These are phyloP conservation scores for Chimonanthus praecox DNA, from an alignment of 164 flowering plant genomes.

Conservation along the genomic window DNA sequence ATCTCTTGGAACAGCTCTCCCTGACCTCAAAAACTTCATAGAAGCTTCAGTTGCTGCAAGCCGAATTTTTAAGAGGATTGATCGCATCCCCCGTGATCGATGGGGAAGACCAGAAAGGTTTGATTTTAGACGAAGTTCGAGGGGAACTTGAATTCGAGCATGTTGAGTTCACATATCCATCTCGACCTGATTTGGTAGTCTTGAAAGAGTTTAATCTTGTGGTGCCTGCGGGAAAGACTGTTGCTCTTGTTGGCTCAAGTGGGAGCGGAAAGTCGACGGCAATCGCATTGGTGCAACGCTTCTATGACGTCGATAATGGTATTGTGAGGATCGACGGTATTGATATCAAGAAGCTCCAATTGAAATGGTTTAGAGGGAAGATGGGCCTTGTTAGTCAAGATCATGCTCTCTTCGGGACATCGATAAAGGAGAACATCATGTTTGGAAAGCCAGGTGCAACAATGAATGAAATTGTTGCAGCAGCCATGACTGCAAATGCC, in stretches of 20 bases:
- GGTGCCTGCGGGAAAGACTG: conserved; percentile 68
- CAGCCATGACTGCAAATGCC: conserved; percentile 90
- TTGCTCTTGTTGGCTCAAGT: conserved; percentile 89
- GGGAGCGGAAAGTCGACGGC: conserved; percentile 93
- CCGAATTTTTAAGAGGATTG: conserved; percentile 59
- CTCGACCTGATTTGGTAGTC: conserved; percentile 65
- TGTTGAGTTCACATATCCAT: conserved; percentile 70
- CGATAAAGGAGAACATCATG: conserved; percentile 72
- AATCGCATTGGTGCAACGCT: conserved; percentile 67
- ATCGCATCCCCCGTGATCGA: conserved; percentile 68
- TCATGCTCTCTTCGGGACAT: conserved; percentile 76
- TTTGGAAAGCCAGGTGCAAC: conserved; percentile 82
- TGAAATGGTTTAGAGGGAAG: conserved; percentile 74
- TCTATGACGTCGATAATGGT: conserved; percentile 67
- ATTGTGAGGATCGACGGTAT: conserved; percentile 58
- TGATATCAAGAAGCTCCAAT: conserved; percentile 45
- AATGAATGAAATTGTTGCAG: conserved; percentile 68
- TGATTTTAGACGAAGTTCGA: conserved; percentile 30
- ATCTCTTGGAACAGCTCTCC: conserved; percentile 76
- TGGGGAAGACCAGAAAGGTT: conserved; percentile 52
- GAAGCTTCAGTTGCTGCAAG: conserved; percentile 81
- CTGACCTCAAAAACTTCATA: conserved; percentile 74
- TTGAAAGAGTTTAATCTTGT: conserved; percentile 64
- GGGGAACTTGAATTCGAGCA: conserved; percentile 58
- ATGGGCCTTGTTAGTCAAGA: conserved; percentile 98